Percentiles rank a stretch among this genome's conserved stretches.
Conservation (phyloP, 106 monocot species). For the Narthecium ossifragum region DNA sequence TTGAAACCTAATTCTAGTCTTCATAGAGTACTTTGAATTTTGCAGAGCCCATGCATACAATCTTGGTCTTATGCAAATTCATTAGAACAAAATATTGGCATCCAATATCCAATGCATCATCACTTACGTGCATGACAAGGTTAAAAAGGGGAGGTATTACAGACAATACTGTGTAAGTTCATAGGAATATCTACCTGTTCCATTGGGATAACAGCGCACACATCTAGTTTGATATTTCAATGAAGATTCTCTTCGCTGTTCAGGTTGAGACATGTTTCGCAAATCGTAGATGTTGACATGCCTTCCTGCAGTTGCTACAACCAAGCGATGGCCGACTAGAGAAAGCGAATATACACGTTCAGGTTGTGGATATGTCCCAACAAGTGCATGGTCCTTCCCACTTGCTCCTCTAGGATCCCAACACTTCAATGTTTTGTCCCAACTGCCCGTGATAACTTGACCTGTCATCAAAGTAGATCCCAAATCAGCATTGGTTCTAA, state of each 20-base stretch:
- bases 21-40: too few relatives aligned
- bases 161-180: too few relatives aligned
- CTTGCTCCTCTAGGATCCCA: conserved; percentile 99
- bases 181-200: conserved; percentile 55
- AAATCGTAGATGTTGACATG: conserved; percentile 95
- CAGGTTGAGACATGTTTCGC: conserved; percentile 97
- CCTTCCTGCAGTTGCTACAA: conserved; percentile 95
- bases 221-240: conserved; percentile 99
- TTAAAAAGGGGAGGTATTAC: too few relatives aligned
- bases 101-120: too few relatives aligned
- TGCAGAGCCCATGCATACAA: too few relatives aligned
- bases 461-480: conserved; percentile 30
- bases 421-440: conserved; percentile 93
- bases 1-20: too few relatives aligned
- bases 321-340: conserved; percentile 67
- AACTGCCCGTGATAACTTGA: conserved; percentile 95
- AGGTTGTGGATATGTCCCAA: conserved; percentile 83
- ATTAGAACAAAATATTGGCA: too few relatives aligned
- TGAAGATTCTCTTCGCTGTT: conserved; percentile 85
- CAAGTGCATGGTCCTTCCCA: conserved; percentile 70
- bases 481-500: neutral
- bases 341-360: conserved; percentile 97
- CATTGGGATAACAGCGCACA: conserved; percentile 95
- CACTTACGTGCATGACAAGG: too few relatives aligned
- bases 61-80: too few relatives aligned